phyloP scores from a whole-genome alignment of 257 asterid genomes.

The Ocimum tenuiflorum region DNA sequence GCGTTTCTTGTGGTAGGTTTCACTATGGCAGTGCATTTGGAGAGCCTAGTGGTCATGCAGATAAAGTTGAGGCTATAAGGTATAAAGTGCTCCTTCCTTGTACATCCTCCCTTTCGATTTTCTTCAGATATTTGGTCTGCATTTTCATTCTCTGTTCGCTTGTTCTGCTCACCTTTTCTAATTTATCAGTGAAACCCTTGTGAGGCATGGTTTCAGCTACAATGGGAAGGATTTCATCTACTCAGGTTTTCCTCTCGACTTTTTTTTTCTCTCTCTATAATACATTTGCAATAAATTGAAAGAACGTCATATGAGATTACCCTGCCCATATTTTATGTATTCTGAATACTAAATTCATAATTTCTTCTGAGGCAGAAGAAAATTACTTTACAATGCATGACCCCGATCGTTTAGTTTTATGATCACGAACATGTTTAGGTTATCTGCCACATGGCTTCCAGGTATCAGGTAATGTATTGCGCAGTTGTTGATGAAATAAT shows the following conservation, averaged over 20 bases:
- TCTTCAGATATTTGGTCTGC: constrained; percentile 13
- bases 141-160: constrained; percentile 11
- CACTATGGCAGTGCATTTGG: constrained; percentile 99
- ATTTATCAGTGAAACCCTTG: constrained; percentile 78
- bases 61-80: constrained; percentile 87
- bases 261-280: neutral
- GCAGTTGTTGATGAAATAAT: neutral
- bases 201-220: constrained; percentile 89
- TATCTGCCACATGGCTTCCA: neutral
- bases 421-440: constrained; percentile 3
- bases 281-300: neutral
- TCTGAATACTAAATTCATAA: neutral
- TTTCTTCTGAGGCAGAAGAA: neutral
- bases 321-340: neutral
- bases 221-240: constrained; percentile 85
- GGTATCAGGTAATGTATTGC: neutral
- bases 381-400: neutral
- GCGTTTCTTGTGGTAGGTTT: constrained; percentile 90
- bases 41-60: constrained; percentile 97
- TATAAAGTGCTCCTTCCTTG: constrained; percentile 15
- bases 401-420: neutral
- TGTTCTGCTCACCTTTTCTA: constrained; percentile 17
- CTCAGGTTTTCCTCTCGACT: constrained; percentile 49
- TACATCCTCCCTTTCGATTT: neutral
- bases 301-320: neutral